phyloP scores from a whole-genome alignment of 345 rosid genomes.

The Eucalyptus pauciflora region DNA sequence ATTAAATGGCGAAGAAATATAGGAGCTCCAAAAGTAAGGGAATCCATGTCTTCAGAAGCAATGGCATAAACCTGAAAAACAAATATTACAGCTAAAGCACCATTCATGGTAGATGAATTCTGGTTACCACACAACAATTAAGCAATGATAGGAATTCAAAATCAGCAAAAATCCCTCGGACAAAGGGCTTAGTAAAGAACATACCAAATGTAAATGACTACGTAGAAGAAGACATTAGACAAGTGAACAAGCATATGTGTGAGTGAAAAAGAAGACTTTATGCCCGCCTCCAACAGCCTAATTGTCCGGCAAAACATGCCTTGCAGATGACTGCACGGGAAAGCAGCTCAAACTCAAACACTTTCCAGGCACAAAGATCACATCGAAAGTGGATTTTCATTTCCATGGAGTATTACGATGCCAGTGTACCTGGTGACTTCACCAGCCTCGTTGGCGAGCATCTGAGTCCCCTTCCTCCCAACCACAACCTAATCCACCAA shows the following conservation, averaged over 20 bases:
- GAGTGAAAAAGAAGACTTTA: background rate
- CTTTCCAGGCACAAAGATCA: too few relatives aligned
- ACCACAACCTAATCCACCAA: too few relatives aligned
- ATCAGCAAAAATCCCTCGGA: background rate
- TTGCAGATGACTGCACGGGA: too few relatives aligned
- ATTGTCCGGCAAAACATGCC: too few relatives aligned
- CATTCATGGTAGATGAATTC: background rate
- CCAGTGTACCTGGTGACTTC: too few relatives aligned
- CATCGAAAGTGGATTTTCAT: too few relatives aligned
- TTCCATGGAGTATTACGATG: too few relatives aligned
- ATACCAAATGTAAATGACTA: background rate
- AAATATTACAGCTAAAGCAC: background rate
- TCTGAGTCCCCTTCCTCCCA: too few relatives aligned
- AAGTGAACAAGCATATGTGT: background rate
- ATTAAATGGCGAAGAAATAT: constrained; percentile 89
- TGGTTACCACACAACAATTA: background rate
- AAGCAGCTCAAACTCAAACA: too few relatives aligned
- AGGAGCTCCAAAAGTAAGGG: constrained; percentile 87
- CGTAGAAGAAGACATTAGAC: background rate
- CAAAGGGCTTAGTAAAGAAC: background rate
- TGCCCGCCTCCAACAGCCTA: too few relatives aligned
- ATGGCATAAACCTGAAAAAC: constrained; percentile 70
- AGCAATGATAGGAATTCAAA: background rate
- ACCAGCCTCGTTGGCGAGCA: too few relatives aligned
- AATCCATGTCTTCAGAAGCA: constrained; percentile 99